Percentiles rank a stretch among this genome's conserved stretches.
Conservation (phyloP, 2,329 filamentous ascomycete genomes). For the Pseudocercospora vitis region DNA sequence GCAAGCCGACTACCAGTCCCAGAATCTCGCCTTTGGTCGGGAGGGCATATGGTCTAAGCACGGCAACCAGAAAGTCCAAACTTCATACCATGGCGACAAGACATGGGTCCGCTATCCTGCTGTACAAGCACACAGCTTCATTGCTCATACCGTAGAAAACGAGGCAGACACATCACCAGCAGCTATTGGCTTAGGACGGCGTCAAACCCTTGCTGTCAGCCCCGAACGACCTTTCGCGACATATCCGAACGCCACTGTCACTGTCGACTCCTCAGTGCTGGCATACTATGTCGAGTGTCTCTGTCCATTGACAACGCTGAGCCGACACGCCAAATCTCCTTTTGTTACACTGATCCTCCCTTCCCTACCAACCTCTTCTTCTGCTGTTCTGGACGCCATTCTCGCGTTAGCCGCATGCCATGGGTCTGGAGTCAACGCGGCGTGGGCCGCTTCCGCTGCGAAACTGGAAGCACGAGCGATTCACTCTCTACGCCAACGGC, state of each 20-base stretch:
- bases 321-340: neutral
- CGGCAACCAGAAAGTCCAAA: neutral
- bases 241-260: neutral
- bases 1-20: slow-evolving; percentile 1
- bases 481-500: neutral
- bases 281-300: slow-evolving; percentile 4
- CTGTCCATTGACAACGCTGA: slow-evolving; percentile 4
- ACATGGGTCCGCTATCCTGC: neutral
- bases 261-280: neutral
- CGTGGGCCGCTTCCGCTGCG: neutral
- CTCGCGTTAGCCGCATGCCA: slow-evolving; percentile 5
- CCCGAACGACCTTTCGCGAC: neutral
- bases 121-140: slow-evolving; percentile 2
- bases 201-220: neutral
- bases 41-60: slow-evolving; percentile 1
- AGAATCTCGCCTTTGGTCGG: neutral
- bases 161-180: neutral
- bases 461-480: slow-evolving; percentile 1
- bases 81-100: neutral
- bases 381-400: slow-evolving; percentile 5
- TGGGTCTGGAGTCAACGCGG: neutral
- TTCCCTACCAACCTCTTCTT: neutral
- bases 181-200: no score
- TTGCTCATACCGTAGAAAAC: neutral
- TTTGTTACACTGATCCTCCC: slow-evolving; percentile 2